Base-by-base conservation (phyloP, 805 yeast genomes). In the Candida ficus region DNA sequence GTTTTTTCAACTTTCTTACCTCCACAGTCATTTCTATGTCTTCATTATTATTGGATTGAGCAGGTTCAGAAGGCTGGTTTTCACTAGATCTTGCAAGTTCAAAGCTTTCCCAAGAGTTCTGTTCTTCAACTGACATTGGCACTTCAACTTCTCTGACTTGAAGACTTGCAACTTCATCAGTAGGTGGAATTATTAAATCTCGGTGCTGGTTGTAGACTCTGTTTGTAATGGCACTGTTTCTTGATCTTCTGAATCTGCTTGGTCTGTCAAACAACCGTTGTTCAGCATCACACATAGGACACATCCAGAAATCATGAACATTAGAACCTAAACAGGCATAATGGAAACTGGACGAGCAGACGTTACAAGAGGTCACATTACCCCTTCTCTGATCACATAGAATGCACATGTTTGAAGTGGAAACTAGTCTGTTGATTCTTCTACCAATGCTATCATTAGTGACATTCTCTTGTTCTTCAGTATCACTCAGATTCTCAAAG, bases 201-300 rank as follows among this genome's bases (percentile, higher is more conserved):
- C 42, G 38, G 33, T 42, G 34, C 4, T 49, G 39, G 33, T 52
- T 44, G 32, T 56, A 56, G 4, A 54, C 58, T 27, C 56, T 46
- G 35, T 56, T 48, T 1, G 61, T 56, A 4, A 55, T 49, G n/a
- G 51, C 54, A 29, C 61, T 54, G 35, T 50, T 43, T 30, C 58
- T 42, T n/a, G 54, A 49, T 37, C 54, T 42, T 44, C 59, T 45
- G 34, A 48, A 51, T n/a, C 39, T 29, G 17, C 52, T 48, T 16
- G 54, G 49, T 13, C 53, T 44, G 14, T 43, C 42, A 13, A 29
- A 33, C 20, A n/a, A 38, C 22, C 41, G 68, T 52, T 71, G 76
- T 25, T 57, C 60, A 40, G 56, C 53, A 41, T 70, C 76, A 49
- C 80, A 74, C 44, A 71, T 63, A n/a, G 78, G 78, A 50, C 80